phyloP scores from a whole-genome alignment of 2,329 filamentous ascomycete species.

The Bisporella sp. region DNA sequence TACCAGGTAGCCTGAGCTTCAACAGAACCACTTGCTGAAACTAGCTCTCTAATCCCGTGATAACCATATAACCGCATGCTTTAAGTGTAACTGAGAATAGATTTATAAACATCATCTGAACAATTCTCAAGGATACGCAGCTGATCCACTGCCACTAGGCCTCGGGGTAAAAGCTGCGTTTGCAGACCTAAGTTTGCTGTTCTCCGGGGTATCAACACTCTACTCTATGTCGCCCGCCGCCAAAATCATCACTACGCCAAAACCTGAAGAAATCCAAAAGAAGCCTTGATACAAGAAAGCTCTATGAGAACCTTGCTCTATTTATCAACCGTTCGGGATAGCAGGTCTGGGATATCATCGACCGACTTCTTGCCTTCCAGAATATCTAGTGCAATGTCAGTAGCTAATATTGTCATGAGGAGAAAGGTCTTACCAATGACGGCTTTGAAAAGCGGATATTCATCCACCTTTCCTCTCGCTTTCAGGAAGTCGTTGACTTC shows the following conservation, averaged over 20 bases:
- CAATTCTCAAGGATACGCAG: background rate
- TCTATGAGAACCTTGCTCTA: background rate
- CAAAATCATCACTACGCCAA: background rate
- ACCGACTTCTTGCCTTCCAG: slow-evolving; percentile 69
- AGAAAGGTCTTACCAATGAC: slow-evolving; percentile 47
- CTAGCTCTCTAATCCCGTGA: too few species aligned
- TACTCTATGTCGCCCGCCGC: background rate
- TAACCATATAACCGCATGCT: background rate
- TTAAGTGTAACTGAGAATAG: background rate
- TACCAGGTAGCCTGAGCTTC: background rate
- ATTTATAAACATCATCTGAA: background rate
- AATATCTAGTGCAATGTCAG: slow-evolving; percentile 46
- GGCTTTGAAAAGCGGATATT: slow-evolving; percentile 90
- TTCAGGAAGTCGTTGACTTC: slow-evolving; percentile 89
- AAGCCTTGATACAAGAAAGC: background rate
- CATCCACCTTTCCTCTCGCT: slow-evolving; percentile 65
- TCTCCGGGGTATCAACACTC: background rate
- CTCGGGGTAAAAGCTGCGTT: too few species aligned
- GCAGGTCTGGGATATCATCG: slow-evolving; percentile 69
- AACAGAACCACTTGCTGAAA: too few species aligned
- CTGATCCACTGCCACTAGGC: background rate
- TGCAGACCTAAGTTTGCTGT: background rate
- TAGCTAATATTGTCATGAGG: background rate
- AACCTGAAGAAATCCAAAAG: background rate
- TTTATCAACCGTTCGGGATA: slow-evolving; percentile 8